phyloP scores from a whole-genome alignment of 495 filamentous ascomycete genomes.

The Amorphotheca resinae region DNA sequence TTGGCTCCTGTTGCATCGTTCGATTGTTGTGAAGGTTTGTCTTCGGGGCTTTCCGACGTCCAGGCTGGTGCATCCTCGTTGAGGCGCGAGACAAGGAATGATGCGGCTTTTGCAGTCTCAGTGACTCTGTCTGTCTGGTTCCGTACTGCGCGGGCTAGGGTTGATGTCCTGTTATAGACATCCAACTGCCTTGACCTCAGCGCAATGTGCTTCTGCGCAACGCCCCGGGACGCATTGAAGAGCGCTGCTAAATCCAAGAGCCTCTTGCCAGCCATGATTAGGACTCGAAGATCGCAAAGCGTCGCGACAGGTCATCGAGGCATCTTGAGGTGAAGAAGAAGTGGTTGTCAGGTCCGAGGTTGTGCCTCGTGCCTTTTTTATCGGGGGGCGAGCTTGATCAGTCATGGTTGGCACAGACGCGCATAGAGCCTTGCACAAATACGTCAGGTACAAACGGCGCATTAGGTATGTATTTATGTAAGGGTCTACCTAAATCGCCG shows the following conservation, averaged over 20 bases:
- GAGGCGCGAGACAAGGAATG: constrained; percentile 43
- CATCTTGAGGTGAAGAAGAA: constrained; percentile 8
- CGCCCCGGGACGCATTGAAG: constrained; percentile 49
- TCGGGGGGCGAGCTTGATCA: too few relatives aligned
- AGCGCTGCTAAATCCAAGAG: constrained; percentile 20
- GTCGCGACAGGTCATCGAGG: background rate
- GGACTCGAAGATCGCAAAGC: background rate
- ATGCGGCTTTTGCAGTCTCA: constrained; percentile 50
- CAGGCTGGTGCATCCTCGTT: constrained; percentile 30
- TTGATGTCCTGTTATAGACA: constrained; percentile 64
- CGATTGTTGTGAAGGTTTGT: background rate
- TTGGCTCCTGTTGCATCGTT: constrained; percentile 1
- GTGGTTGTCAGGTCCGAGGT: too few relatives aligned
- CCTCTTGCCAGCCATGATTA: constrained; percentile 19
- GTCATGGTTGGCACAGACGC: too few relatives aligned
- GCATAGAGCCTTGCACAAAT: too few relatives aligned
- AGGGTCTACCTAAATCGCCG: too few relatives aligned
- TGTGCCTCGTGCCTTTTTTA: too few relatives aligned
- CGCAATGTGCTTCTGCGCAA: constrained; percentile 69
- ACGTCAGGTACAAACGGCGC: too few relatives aligned
- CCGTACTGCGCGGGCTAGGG: constrained; percentile 54
- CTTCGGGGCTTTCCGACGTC: constrained; percentile 7
- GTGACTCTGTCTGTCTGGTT: constrained; percentile 50
- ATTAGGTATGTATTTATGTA: too few relatives aligned
- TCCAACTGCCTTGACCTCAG: constrained; percentile 69